Evolutionary conservation across 1,139 yeast species (phyloP), one percentile per base, ranked within the genome.

Genomic region (Scheffersomyces insectosa): DNA sequence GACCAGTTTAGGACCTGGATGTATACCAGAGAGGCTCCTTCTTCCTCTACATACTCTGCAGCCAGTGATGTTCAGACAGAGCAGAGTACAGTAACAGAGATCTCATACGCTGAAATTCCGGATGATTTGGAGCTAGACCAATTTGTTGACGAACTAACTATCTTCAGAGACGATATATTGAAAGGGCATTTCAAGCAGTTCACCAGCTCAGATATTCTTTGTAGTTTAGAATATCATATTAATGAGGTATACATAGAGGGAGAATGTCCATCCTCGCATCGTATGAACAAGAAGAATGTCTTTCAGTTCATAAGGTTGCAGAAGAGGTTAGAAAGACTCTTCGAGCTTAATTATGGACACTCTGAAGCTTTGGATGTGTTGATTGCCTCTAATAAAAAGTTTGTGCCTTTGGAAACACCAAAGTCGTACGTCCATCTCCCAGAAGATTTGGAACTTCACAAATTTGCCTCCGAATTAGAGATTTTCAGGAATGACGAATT

Each of bases 341-440:
- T 68, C 42, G 49, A 45, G 3, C 35, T 53, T 11, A 69, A 70
- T 49, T 63, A 64, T 2, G 62, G 61, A 3, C 46, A 65, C 41
- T 64, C 72, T 8, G 62, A 54, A 13, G 58, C 63, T 7, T 59
- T 69, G 44, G 74, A 69, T 47, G 51, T 63, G 1, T 51, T 68
- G 4, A 46, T 68, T 34, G 5, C 12, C n/a, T 5, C 25, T 14
- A 29, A 29, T 14, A 31, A 27, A 12, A 13, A 13, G n/a, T 29
- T 31, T 10, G 30, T n/a, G 12, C 38, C 30, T 6, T 15, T 12
- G 28, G 34, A 31, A 7, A 20, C 25, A 5, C 5, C 34, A 31
- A 31, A 31, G 34, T 6, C 4, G 7, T 53, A 52, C 35, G 35
- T 41, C 3, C 58, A 54, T 28, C 52, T 54, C 20, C 59, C 60